Percentiles rank a stretch among this genome's conserved stretches.
Evolutionary conservation across 2,329 filamentous ascomycete species (phyloP).

Genomic region (Aureobasidium uvarum): DNA sequence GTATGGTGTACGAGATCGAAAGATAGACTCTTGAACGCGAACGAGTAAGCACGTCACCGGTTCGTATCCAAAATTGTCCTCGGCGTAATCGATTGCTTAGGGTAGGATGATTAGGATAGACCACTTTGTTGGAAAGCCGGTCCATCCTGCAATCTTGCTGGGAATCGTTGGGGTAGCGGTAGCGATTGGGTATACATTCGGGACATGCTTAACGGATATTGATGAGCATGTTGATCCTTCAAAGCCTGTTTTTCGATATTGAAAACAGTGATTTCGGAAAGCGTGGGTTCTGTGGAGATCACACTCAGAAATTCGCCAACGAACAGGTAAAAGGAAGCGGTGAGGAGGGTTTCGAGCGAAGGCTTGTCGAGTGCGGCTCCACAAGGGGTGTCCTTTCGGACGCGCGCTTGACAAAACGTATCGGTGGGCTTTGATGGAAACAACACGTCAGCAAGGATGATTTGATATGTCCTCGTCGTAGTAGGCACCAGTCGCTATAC

Average conservation of each 20-base stretch:
- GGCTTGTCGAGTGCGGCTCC: background rate
- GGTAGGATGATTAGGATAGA: background rate
- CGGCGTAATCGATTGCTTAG: background rate
- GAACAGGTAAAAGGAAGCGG: background rate
- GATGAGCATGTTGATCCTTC: background rate
- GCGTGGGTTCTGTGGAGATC: background rate
- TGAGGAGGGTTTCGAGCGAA: background rate
- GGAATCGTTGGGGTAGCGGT: too few relatives aligned
- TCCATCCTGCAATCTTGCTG: background rate
- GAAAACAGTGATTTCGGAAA: background rate
- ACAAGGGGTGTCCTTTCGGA: too few relatives aligned
- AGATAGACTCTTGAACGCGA: too few relatives aligned
- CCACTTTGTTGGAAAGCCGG: background rate
- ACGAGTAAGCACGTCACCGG: background rate
- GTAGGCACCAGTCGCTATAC: background rate
- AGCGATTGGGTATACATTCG: background rate
- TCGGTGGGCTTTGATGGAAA: background rate
- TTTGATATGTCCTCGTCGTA: background rate
- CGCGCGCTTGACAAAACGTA: background rate
- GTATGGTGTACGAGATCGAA: background rate
- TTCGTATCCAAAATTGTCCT: background rate
- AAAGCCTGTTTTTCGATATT: background rate
- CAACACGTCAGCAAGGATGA: background rate
- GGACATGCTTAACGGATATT: background rate
- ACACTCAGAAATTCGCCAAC: background rate